These are phyloP conservation scores for Pseudophaeomoniella oleicola DNA, from an alignment of 2,329 filamentous ascomycete genomes.

Conservation along the genomic window DNA sequence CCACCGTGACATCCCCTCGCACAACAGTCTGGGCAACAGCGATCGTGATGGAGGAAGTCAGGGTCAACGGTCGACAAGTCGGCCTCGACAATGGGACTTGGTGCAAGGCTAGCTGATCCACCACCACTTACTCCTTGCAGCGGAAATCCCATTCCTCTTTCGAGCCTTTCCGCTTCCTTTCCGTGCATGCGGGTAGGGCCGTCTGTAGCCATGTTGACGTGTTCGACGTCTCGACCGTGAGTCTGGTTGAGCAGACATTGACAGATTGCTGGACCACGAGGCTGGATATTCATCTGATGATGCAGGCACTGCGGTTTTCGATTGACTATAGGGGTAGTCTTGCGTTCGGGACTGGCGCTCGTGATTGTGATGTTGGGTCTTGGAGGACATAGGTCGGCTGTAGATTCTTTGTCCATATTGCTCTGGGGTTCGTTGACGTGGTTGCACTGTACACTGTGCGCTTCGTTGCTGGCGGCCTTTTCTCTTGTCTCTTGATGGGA, in stretches of 20 bases:
- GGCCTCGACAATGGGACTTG: background rate
- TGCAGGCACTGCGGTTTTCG: slow-evolving; percentile 12
- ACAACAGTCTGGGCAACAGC: slow-evolving; percentile 12
- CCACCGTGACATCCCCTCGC: slow-evolving; percentile 10
- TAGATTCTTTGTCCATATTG: slow-evolving; percentile 2
- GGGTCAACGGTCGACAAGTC: background rate
- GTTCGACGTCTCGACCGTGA: background rate
- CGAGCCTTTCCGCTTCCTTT: slow-evolving; percentile 1
- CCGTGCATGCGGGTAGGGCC: slow-evolving; percentile 5
- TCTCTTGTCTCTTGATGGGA: slow-evolving; percentile 10
- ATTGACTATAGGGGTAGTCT: slow-evolving; percentile 12
- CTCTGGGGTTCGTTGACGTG: background rate
- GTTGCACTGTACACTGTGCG: background rate
- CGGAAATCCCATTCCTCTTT: background rate
- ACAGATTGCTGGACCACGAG: slow-evolving; percentile 7
- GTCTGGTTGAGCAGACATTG: background rate
- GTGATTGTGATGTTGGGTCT: slow-evolving; percentile 6
- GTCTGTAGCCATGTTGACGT: slow-evolving; percentile 4
- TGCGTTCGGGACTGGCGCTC: background rate
- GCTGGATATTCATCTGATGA: slow-evolving; percentile 10
- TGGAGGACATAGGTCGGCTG: slow-evolving; percentile 14
- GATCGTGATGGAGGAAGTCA: slow-evolving; percentile 5
- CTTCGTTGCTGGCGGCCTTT: background rate
- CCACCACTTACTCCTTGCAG: background rate
- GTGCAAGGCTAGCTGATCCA: background rate